A percentile compares a stretch with the other conserved stretches of the same genome.
Evolutionary conservation across 75 land plant genomes (phyloP).

Genomic region (Cupressus sempervirens): DNA sequence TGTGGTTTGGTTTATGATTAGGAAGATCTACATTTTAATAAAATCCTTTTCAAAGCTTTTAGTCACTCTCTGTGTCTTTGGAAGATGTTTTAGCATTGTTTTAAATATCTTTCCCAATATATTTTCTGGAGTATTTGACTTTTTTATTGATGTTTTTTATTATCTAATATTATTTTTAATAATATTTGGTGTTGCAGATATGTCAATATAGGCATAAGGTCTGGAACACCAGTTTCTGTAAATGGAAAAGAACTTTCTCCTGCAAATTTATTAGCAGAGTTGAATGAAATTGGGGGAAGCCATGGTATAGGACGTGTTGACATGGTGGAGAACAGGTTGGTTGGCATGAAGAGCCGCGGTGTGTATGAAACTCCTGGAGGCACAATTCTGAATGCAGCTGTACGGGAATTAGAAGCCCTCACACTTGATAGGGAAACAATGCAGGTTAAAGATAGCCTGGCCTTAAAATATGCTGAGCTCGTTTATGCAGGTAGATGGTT

Average conservation of each 20-base stretch:
- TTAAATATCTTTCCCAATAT: too few relatives aligned
- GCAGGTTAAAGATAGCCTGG: slow-evolving; percentile 75
- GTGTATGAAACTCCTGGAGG: slow-evolving; percentile 99
- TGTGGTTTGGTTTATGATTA: neutral
- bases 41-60: too few relatives aligned
- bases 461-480: slow-evolving; percentile 94
- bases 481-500: slow-evolving; percentile 99
- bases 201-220: slow-evolving; percentile 70
- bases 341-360: slow-evolving; percentile 98
- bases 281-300: slow-evolving; percentile 81
- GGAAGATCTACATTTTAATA: neutral
- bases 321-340: slow-evolving; percentile 97
- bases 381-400: slow-evolving; percentile 79
- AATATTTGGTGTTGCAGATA: slow-evolving; percentile 42
- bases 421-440: slow-evolving; percentile 93
- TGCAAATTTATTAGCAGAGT: slow-evolving; percentile 63
- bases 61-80: neutral
- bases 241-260: slow-evolving; percentile 86
- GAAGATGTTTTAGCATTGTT: neutral
- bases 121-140: too few relatives aligned
- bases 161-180: neutral
- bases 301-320: slow-evolving; percentile 97
- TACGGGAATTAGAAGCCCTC: slow-evolving; percentile 80
- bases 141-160: too few relatives aligned
- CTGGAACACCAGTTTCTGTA: slow-evolving; percentile 74